Percentiles rank a stretch among this genome's conserved stretches.
phyloP scores from a whole-genome alignment of 169 alveolate species.

The Cryptosporidium meleagridis region DNA sequence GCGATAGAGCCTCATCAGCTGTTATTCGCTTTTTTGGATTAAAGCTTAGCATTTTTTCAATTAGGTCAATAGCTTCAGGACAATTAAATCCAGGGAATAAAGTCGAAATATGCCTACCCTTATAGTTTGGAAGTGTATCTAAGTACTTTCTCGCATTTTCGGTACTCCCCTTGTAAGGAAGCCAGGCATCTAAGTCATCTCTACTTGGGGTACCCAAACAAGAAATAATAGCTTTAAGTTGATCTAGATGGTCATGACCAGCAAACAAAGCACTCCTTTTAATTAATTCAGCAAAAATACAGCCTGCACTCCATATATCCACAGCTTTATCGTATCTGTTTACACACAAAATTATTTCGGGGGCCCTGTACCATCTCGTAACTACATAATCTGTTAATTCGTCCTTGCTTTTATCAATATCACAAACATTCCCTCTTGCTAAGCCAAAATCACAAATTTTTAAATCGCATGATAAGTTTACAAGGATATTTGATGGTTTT shows the following conservation, averaged over 20 bases:
- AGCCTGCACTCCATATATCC: conserved; percentile 96
- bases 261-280: conserved; percentile 91
- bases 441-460: conserved; percentile 90
- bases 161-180: conserved; percentile 82
- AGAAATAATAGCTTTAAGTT: conserved; percentile 88
- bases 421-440: conserved; percentile 86
- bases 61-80: conserved; percentile 87
- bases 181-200: conserved; percentile 84
- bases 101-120: conserved; percentile 82
- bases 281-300: conserved; percentile 91
- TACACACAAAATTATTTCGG: conserved; percentile 90
- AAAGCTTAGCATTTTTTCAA: conserved; percentile 90
- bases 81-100: conserved; percentile 80
- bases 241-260: conserved; percentile 93
- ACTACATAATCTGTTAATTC: conserved; percentile 86
- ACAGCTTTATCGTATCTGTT: conserved; percentile 88
- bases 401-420: conserved; percentile 75
- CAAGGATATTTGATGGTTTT: conserved; percentile 85
- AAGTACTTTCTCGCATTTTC: conserved; percentile 85
- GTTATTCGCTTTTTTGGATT: conserved; percentile 94
- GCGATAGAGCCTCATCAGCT: conserved; percentile 94
- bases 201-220: conserved; percentile 87
- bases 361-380: conserved; percentile 96
- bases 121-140: conserved; percentile 84
- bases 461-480: conserved; percentile 87